Percentiles rank a stretch among this genome's conserved stretches.
Evolutionary conservation across 1,139 yeast species (phyloP).

Genomic region (Arxiozyma telluris): DNA sequence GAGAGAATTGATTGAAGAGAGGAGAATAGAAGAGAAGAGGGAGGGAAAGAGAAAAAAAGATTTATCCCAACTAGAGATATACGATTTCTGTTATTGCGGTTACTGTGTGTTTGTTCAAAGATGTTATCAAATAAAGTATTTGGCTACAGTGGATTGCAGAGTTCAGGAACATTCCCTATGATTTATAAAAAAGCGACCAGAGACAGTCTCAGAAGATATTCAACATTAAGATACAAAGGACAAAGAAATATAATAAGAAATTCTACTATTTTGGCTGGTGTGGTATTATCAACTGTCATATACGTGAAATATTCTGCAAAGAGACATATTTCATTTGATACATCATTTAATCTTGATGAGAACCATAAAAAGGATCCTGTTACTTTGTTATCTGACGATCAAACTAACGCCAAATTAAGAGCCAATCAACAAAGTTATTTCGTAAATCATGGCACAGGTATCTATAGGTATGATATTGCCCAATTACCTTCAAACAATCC

Average conservation of each 20-base stretch:
- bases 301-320: not conserved
- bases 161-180: not conserved
- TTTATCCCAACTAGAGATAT: too few species aligned
- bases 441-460: constrained; percentile 85
- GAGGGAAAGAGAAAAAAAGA: too few species aligned
- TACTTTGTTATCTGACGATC: constrained; percentile 51
- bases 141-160: not conserved
- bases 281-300: not conserved
- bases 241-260: not conserved
- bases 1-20: too few species aligned
- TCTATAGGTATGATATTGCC: constrained; percentile 78
- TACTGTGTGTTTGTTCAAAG: not conserved
- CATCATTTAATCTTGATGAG: not conserved
- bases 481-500: constrained; percentile 91
- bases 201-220: not conserved
- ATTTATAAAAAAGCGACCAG: not conserved
- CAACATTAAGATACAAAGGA: not conserved
- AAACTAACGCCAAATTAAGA: constrained; percentile 61
- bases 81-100: not conserved
- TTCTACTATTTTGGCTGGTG: not conserved
- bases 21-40: not conserved
- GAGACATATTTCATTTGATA: not conserved
- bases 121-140: too few species aligned
- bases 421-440: constrained; percentile 70
- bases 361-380: constrained; percentile 1